A percentile compares a stretch with the other conserved stretches of the same genome.
Evolutionary conservation across 257 asterid species (phyloP).

Genomic region (Ilex asprella): DNA sequence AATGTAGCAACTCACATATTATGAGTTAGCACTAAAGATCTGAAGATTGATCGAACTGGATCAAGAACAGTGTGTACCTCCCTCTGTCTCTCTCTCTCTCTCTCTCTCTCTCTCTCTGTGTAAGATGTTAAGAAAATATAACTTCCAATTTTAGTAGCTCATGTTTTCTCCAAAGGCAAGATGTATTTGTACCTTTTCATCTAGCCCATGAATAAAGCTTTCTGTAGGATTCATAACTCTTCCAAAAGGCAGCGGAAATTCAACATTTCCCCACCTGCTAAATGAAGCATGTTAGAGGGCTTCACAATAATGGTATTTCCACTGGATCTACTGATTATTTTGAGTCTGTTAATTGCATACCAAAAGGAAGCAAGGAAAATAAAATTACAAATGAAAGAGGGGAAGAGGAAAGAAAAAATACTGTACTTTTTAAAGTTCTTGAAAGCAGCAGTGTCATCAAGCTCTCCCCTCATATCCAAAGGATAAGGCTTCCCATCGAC

Average conservation of each 20-base stretch:
- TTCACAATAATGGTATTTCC: too few relatives aligned
- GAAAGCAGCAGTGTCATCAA: constrained; percentile 93
- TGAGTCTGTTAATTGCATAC: too few relatives aligned
- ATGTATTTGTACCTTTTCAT: constrained; percentile 60
- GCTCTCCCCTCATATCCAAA: constrained; percentile 97
- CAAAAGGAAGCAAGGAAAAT: too few relatives aligned
- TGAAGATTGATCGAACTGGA: too few relatives aligned
- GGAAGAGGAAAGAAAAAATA: not conserved
- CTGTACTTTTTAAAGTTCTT: constrained; percentile 89
- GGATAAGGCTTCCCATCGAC: constrained; percentile 92
- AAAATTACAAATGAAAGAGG: not conserved
- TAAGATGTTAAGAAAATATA: too few relatives aligned
- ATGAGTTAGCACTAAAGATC: too few relatives aligned
- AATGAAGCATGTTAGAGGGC: constrained; percentile 3
- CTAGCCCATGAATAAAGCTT: constrained; percentile 78
- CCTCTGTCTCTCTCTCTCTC: too few relatives aligned
- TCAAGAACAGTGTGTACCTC: too few relatives aligned
- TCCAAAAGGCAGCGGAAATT: constrained; percentile 94
- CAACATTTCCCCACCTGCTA: constrained; percentile 83
- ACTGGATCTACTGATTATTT: not conserved
- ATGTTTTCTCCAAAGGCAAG: too few relatives aligned
- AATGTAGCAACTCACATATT: too few relatives aligned
- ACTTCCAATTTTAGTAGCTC: too few relatives aligned
- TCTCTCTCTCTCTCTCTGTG: too few relatives aligned
- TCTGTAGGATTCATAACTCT: constrained; percentile 87